Base-by-base conservation (phyloP, 73 alveolate genomes). In the Blepharisma japonicum region DNA sequence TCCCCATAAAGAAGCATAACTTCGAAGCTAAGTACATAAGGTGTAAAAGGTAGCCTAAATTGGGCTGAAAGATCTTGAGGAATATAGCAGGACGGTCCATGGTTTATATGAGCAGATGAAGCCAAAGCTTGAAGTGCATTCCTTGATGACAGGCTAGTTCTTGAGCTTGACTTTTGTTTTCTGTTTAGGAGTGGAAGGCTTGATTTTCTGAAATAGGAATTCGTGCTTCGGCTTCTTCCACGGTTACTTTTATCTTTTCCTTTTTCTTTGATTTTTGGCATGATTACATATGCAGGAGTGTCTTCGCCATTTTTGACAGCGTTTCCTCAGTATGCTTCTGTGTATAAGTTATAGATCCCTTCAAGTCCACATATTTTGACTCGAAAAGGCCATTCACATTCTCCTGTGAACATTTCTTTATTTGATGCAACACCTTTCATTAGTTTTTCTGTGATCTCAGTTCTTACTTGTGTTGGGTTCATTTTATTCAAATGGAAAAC, bases 251-350 rank as follows among this genome's bases (percentile, higher is more conserved):
- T 32, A 53, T 80, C 87, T 8, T 20, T 67, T 7, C 76, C 86
- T 27, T 84, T 85, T 6, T 38, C 32, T 46, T 56, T 53, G 9
- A 71, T 84, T 21, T 81, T 77, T 6, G 87, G 84, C 42, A 61
- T 68, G 6, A 85, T 79, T 32, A 84, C 68, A 70, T 77, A 79
- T n/a, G 79, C 76, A 1, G 91, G 91, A 5, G 80, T 32, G 61
- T 81, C 77, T 42, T 54, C 23, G 6, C 91, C 91, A 53, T 84
- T 84, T 50, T 78, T 68, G n/a, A 87, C 77, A 7, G 91, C 91
- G 71, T 45, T 71, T 45, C 55, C 80, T 47, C 71, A 46, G 5
- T 49, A 55, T 7, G 77, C 87, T 71, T 72, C 68, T 6, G 61
- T 68, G n/a, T 77, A 71, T n/a, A 84, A 23, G 49, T 81, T 61